phyloP scores from a whole-genome alignment of 2,329 filamentous ascomycete species.

The Alternaria longipes region DNA sequence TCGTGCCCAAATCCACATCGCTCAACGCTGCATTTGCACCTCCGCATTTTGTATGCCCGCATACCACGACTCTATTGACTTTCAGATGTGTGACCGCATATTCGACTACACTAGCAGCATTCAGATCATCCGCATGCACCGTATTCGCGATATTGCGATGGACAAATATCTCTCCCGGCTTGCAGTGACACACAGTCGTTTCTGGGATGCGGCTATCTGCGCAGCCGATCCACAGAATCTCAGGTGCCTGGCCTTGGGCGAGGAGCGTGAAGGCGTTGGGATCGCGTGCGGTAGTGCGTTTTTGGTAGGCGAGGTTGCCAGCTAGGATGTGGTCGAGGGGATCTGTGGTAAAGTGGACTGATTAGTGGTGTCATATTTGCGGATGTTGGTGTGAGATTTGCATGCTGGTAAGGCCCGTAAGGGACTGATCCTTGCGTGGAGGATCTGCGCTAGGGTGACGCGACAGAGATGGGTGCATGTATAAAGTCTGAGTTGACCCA shows the following conservation, averaged over 20 bases:
- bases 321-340: conserved; percentile 69
- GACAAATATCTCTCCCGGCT: conserved; percentile 86
- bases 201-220: conserved; percentile 87
- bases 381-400: conserved; percentile 12
- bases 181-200: conserved; percentile 78
- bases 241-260: conserved; percentile 71
- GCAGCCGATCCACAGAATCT: conserved; percentile 84
- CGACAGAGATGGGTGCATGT: not conserved
- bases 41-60: conserved; percentile 69
- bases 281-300: conserved; percentile 70
- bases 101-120: conserved; percentile 77
- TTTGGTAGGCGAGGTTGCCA: conserved; percentile 76
- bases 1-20: conserved; percentile 65
- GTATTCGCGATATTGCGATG: conserved; percentile 90
- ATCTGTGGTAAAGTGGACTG: conserved; percentile 52
- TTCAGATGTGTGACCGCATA: conserved; percentile 78
- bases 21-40: conserved; percentile 65
- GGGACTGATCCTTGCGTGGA: not conserved
- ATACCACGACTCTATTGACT: conserved; percentile 70
- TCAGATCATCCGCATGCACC: conserved; percentile 67
- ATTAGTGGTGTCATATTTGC: conserved; percentile 25
- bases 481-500: not conserved
- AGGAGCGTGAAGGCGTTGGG: conserved; percentile 76
- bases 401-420: not conserved
- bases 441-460: not conserved